Evolutionary conservation across 805 yeast species (phyloP), one percentile per base, ranked within the genome.

Genomic region (Kodamaea laetipori): DNA sequence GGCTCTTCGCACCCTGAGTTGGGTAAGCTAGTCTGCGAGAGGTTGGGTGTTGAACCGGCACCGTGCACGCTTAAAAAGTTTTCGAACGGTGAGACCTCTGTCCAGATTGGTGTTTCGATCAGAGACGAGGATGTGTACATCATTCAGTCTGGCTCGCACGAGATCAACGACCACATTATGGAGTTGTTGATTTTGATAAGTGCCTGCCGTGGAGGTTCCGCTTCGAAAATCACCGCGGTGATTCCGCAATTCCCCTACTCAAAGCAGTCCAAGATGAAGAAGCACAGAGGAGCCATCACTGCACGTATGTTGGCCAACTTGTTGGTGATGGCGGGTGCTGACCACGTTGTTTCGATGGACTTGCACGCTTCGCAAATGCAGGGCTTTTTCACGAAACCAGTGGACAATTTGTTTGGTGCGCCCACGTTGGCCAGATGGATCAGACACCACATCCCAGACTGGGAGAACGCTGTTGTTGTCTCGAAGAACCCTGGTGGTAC

Each of bases 401-500:
- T 94, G 19, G 99, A 94, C 66, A 94, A 94, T 65, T 71, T 94
- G 47, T 90, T 89, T 58, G 97, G 97, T 19, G 97, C 96, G 2
- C 99, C 99, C 38, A 87, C 96, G 31, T 76, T 94, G 54, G 97
- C 97, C 21, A 80, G 87, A 55, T 94, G 99, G 99, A 92, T 94
- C 56, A 82, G 86, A 55, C 94, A 86, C 63, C 86, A 94, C 57
- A 84, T 94, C 38, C 82, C 83, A 27, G 89, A 92, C 60, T 89
- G 87, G 74, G 74, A 80, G 55, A 82, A 84, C 48, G 92, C 96
- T 1, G 99, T 95, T 18, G 95, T 94, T 43, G 99, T 94, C 9
- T 90, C 97, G n/a, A 94, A 94, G 64, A 94, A 94, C 67, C 98
- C 99, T 15, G 99, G 99, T 50, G 99, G 99, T 44, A 90, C 99